phyloP scores from a whole-genome alignment of 768 basidiomycete species.

The Fistulinella prunicolor region DNA sequence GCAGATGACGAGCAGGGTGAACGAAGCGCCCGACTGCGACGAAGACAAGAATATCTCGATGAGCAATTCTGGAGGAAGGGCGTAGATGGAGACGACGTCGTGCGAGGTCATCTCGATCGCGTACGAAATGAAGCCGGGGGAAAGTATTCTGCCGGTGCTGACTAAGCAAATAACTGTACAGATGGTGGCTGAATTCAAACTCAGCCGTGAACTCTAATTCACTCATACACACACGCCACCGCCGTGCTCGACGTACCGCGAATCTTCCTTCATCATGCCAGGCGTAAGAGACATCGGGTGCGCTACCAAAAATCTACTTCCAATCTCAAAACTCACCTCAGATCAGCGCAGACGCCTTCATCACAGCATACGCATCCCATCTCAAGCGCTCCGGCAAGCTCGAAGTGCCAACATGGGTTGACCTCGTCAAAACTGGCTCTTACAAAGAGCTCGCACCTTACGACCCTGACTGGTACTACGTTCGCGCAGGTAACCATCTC shows the following conservation, averaged over 20 bases:
- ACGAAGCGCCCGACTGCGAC: conserved; percentile 41
- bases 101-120: too few species aligned
- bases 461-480: conserved; percentile 99
- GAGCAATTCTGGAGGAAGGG: conserved; percentile 60
- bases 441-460: conserved; percentile 99
- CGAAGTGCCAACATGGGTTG: conserved; percentile 98
- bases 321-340: conserved; percentile 13
- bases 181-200: conserved; percentile 36
- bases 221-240: conserved; percentile 47
- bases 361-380: conserved; percentile 91
- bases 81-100: conserved; percentile 15
- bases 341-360: conserved; percentile 87
- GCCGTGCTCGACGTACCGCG: conserved; percentile 48
- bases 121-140: too few species aligned
- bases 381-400: conserved; percentile 99
- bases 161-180: conserved; percentile 44
- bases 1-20: conserved; percentile 48
- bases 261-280: conserved; percentile 59
- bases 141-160: too few species aligned
- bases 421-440: conserved; percentile 96
- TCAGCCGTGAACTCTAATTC: conserved; percentile 33
- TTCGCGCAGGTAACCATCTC: conserved; percentile 81
- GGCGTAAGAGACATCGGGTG: conserved; percentile 82
- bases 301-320: conserved; percentile 2
- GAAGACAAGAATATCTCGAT: conserved; percentile 54